Conservation (phyloP, 2,329 filamentous ascomycete species). For the Sclerotinia minor region DNA sequence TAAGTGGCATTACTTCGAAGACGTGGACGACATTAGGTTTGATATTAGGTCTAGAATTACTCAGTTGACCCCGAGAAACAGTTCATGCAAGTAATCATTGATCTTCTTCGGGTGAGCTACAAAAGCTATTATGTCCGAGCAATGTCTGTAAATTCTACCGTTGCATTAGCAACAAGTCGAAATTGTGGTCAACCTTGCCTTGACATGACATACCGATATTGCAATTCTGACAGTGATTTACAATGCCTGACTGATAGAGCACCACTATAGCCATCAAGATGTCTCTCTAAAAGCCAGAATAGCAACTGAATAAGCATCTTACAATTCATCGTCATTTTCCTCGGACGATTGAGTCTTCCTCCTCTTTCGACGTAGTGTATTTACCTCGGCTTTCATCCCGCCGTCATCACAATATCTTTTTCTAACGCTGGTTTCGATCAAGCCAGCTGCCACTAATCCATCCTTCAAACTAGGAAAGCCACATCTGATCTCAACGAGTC, state of each 20-base stretch:
- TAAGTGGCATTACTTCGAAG: background rate
- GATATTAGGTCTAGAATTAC: background rate
- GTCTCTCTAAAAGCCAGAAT: background rate
- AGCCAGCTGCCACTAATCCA: background rate
- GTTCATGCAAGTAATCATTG: background rate
- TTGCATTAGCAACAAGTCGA: background rate
- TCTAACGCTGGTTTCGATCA: background rate
- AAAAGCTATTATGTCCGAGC: background rate
- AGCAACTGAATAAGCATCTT: background rate
- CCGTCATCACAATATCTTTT: constrained; percentile 2
- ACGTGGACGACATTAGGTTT: no score
- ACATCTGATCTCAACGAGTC: constrained; percentile 17
- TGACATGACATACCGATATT: background rate
- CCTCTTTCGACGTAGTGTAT: background rate
- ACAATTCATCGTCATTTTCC: constrained; percentile 16
- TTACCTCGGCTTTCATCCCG: background rate
- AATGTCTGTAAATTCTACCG: background rate
- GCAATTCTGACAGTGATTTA: background rate
- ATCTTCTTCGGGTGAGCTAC: background rate
- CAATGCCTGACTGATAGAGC: background rate
- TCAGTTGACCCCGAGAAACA: background rate
- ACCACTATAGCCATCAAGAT: background rate
- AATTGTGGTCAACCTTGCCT: background rate
- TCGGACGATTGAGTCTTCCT: background rate
- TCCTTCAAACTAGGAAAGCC: constrained; percentile 10